A percentile compares a stretch with the other conserved stretches of the same genome.
Evolutionary conservation across 106 monocot species (phyloP).

Genomic region (Posidonia australis): DNA sequence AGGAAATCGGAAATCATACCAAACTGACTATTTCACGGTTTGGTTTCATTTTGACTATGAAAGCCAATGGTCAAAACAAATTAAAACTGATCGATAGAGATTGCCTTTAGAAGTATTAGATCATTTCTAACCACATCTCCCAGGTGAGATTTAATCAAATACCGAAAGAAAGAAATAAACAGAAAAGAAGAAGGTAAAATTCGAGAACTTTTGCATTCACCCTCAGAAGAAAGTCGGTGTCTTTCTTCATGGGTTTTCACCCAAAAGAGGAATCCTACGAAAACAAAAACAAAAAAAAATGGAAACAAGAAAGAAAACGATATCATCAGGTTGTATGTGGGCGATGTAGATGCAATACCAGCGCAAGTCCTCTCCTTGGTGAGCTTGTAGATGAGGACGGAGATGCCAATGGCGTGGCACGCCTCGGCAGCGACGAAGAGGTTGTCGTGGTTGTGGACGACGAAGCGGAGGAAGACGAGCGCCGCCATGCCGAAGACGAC

Average conservation of each 20-base stretch:
- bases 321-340: too few species aligned
- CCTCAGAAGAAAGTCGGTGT: not conserved
- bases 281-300: not conserved
- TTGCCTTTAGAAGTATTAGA: too few species aligned
- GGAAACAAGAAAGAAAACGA: not conserved
- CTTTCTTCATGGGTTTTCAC: not conserved
- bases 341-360: constrained; percentile 12
- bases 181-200: too few species aligned
- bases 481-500: constrained; percentile 69
- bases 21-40: too few species aligned
- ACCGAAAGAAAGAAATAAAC: too few species aligned
- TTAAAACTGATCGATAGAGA: too few species aligned
- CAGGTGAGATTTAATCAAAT: too few species aligned
- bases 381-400: constrained; percentile 82
- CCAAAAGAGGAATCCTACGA: not conserved
- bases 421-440: constrained; percentile 84
- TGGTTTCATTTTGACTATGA: too few species aligned
- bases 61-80: too few species aligned
- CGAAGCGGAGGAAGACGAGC: constrained; percentile 55
- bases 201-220: too few species aligned
- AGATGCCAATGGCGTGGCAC: constrained; percentile 59
- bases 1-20: too few species aligned
- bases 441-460: constrained; percentile 84
- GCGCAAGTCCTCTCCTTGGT: constrained; percentile 76
- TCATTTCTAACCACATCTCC: too few species aligned